These are phyloP conservation scores for Aphanocladium album DNA, from an alignment of 2,329 filamentous ascomycete species.

Conservation along the genomic window DNA sequence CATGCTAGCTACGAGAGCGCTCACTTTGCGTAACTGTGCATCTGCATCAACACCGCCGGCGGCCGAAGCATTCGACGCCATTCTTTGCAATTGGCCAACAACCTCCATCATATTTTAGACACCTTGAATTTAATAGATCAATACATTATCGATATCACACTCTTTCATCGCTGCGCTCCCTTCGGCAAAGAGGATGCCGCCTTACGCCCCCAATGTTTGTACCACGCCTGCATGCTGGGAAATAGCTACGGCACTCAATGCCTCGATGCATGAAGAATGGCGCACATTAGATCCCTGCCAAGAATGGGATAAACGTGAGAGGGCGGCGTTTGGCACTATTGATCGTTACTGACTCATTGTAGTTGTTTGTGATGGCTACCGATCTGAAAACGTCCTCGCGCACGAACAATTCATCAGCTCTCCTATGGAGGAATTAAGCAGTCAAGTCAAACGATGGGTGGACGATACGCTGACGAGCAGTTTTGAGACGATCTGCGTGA, in stretches of 20 bases:
- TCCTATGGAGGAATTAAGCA: background rate
- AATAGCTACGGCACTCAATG: background rate
- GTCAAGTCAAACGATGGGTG: background rate
- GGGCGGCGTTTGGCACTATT: background rate
- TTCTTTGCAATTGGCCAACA: background rate
- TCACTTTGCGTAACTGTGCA: background rate
- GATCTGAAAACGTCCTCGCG: background rate
- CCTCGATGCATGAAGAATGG: background rate
- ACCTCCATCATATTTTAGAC: background rate
- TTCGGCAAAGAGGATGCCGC: background rate
- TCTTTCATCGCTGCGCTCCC: background rate
- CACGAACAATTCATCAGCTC: background rate
- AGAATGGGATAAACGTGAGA: background rate
- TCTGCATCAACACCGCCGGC: background rate
- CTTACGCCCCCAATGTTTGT: background rate
- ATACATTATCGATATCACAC: background rate
- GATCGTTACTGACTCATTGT: background rate
- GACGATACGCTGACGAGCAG: background rate
- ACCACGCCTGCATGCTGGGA: background rate
- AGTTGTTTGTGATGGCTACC: background rate
- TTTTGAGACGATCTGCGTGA: background rate
- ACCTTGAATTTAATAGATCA: background rate
- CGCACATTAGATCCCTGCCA: background rate
- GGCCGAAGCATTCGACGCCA: background rate
- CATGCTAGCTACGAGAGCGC: no score